These are phyloP conservation scores for Moricandia arvensis DNA, from an alignment of 345 rosid species.

Conservation along the genomic window DNA sequence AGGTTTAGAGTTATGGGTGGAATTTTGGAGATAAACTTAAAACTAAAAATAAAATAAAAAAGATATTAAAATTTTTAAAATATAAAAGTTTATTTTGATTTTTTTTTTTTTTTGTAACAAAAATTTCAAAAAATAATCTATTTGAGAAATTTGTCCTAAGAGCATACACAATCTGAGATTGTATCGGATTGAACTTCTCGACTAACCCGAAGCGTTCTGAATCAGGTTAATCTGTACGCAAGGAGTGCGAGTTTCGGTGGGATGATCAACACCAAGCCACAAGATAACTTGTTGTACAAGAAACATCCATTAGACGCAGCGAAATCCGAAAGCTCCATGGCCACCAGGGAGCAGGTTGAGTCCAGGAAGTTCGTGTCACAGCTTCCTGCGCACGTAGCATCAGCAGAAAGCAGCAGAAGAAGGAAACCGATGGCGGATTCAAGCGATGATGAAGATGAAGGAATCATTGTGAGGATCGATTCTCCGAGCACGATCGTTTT, in stretches of 20 bases:
- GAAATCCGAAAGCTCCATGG: conserved; percentile 58
- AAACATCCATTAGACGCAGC: conserved; percentile 39
- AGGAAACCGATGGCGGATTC: conserved; percentile 32
- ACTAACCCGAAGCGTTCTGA: not conserved
- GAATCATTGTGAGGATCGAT: conserved; percentile 60
- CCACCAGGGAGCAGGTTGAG: conserved; percentile 37
- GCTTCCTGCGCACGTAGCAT: not conserved
- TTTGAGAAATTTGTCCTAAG: no score
- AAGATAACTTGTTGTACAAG: conserved; percentile 43
- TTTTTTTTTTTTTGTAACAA: no score
- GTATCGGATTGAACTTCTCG: not conserved
- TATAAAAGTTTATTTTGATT: no score
- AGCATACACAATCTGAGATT: no score
- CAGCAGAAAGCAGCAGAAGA: conserved; percentile 18
- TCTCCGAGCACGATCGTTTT: conserved; percentile 78
- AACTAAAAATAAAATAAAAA: no score
- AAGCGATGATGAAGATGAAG: conserved; percentile 63
- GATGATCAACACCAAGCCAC: conserved; percentile 36
- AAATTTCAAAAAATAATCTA: no score
- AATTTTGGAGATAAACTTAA: no score
- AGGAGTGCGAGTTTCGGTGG: conserved; percentile 45
- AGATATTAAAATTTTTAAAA: no score
- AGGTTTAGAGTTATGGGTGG: no score
- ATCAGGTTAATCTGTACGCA: conserved; percentile 51
- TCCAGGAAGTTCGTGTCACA: conserved; percentile 10